Evolutionary conservation across 139 green algal genomes (phyloP).

Genomic region (Volvox africanus): DNA sequence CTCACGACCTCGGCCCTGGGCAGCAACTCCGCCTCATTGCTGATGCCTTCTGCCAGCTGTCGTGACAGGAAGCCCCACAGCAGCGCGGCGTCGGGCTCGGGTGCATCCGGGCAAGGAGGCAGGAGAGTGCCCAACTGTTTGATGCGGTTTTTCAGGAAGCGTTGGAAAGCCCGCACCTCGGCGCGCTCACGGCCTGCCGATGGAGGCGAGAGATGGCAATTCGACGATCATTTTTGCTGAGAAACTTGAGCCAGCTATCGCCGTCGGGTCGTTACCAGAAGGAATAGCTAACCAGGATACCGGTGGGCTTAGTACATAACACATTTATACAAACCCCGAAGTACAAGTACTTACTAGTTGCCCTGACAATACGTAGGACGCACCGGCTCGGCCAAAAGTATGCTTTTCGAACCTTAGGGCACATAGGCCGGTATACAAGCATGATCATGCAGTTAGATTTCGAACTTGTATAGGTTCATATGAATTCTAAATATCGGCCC

Average conservation of each 20-base stretch:
- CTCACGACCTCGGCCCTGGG: neutral
- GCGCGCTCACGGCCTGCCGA: neutral
- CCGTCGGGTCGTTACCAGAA: too few relatives aligned
- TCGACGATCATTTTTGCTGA: neutral
- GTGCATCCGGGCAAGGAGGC: slow-evolving; percentile 6
- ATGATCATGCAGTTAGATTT: neutral
- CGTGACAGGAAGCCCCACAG: slow-evolving; percentile 9
- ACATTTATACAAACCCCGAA: too few relatives aligned
- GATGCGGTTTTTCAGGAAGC: slow-evolving; percentile 8
- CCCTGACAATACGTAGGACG: neutral
- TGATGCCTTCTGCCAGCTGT: slow-evolving; percentile 11
- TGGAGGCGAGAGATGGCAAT: neutral
- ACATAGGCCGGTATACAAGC: neutral
- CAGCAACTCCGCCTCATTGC: neutral
- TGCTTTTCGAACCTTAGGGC: too few relatives aligned
- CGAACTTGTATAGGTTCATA: neutral
- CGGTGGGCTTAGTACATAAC: too few relatives aligned
- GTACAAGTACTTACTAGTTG: neutral
- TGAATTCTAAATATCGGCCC: neutral
- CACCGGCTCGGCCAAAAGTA: too few relatives aligned
- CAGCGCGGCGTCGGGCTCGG: neutral
- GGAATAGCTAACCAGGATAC: too few relatives aligned
- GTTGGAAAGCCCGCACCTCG: neutral
- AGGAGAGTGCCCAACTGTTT: slow-evolving; percentile 7
- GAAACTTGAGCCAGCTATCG: too few relatives aligned